Evolutionary conservation across 164 flowering plant genomes (phyloP).

Genomic region (Euptelea pleiosperma): DNA sequence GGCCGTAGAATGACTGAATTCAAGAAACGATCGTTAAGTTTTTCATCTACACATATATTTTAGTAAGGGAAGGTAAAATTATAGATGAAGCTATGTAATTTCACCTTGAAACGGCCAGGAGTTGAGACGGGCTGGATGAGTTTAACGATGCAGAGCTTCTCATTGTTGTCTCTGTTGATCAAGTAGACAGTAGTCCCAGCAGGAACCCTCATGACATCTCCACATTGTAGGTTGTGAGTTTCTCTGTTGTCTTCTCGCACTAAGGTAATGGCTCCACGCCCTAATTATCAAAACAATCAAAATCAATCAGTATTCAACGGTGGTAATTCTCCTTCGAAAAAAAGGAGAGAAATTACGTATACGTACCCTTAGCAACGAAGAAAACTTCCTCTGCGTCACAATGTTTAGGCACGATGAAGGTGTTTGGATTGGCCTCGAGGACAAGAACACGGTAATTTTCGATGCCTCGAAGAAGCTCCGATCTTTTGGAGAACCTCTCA

Average conservation of each 20-base stretch:
- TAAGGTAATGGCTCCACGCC: conserved; percentile 14
- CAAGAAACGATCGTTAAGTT: neutral
- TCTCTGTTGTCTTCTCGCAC: conserved; percentile 14
- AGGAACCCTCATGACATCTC: conserved; percentile 19
- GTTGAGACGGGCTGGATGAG: conserved; percentile 12
- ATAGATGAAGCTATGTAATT: too few relatives aligned
- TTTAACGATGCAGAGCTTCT: conserved; percentile 14
- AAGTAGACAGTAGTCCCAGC: conserved; percentile 18
- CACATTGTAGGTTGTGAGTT: conserved; percentile 12
- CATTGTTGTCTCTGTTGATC: conserved; percentile 13
- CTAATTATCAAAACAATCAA: conserved; percentile 18
- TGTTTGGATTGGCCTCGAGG: conserved; percentile 47
- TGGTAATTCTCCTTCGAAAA: neutral
- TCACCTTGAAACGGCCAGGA: conserved; percentile 20
- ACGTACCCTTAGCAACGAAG: conserved; percentile 5
- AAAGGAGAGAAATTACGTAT: neutral
- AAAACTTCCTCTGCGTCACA: conserved; percentile 37
- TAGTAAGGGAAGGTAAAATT: too few relatives aligned
- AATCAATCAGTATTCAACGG: too few relatives aligned
- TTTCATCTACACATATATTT: too few relatives aligned
- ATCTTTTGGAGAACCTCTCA: conserved; percentile 34
- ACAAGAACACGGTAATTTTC: conserved; percentile 37
- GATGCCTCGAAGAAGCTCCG: conserved; percentile 43
- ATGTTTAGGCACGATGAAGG: conserved; percentile 44
- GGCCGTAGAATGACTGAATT: conserved; percentile 37